phyloP scores from a whole-genome alignment of 768 basidiomycete genomes.

The Cubamyces lactineus region DNA sequence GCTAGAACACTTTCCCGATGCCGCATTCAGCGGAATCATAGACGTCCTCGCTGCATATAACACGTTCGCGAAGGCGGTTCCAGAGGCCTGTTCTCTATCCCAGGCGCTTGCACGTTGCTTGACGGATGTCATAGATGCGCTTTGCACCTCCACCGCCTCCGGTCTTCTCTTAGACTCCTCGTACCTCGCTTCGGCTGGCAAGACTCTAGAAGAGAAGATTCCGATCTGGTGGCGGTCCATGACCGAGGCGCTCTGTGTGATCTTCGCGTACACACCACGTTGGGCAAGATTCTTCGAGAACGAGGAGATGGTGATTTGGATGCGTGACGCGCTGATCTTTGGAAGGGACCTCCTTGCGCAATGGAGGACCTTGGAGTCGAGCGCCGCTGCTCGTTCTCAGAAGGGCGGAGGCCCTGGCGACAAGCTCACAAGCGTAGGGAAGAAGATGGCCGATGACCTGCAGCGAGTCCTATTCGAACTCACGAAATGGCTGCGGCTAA shows the following conservation, averaged over 20 bases:
- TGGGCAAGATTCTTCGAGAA: conserved; percentile 86
- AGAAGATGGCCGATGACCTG: conserved; percentile 76
- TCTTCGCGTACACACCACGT: conserved; percentile 80
- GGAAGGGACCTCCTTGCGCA: conserved; percentile 84
- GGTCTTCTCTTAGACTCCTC: conserved; percentile 64
- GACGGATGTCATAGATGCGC: conserved; percentile 88
- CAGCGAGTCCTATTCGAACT: conserved; percentile 81
- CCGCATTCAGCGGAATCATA: conserved; percentile 71
- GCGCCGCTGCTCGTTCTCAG: conserved; percentile 46
- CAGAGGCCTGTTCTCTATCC: conserved; percentile 89
- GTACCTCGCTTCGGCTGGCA: conserved; percentile 53
- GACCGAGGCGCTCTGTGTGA: conserved; percentile 76
- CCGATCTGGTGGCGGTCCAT: conserved; percentile 82
- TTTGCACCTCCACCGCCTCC: conserved; percentile 66
- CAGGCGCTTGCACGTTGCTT: conserved; percentile 90
- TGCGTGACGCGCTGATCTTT: conserved; percentile 97
- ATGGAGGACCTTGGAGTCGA: conserved; percentile 77
- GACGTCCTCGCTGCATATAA: conserved; percentile 70
- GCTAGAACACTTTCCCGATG: conserved; percentile 65
- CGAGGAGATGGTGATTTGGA: conserved; percentile 92
- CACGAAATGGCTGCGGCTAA: conserved; percentile 87
- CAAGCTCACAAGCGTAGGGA: conserved; percentile 63
- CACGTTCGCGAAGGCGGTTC: conserved; percentile 59
- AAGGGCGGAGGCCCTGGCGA: conserved; percentile 30
- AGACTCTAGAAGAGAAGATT: conserved; percentile 55